Evolutionary conservation across 352 stramenopile genomes (phyloP).

Genomic region (Pythium monospermum): DNA sequence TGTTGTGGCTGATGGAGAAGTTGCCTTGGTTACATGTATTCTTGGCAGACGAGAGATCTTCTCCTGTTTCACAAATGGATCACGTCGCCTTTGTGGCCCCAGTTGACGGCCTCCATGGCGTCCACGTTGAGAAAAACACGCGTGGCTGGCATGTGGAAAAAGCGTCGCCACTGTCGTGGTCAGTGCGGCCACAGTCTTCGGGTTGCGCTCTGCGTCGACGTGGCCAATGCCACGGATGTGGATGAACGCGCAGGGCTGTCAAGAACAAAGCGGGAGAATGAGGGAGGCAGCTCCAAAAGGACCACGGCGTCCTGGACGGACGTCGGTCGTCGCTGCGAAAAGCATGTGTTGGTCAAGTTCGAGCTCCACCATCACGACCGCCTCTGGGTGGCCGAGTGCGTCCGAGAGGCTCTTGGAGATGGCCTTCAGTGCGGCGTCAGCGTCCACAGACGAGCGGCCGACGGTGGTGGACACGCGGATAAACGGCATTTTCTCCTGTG

Average conservation of each 20-base stretch:
- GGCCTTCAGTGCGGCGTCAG: slow-evolving; percentile 13
- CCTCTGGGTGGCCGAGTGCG: slow-evolving; percentile 23
- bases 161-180: slow-evolving; percentile 23
- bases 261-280: not conserved
- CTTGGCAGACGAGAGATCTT: not conserved
- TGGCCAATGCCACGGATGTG: slow-evolving; percentile 33
- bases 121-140: slow-evolving; percentile 33
- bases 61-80: no score
- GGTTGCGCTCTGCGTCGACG: slow-evolving; percentile 28
- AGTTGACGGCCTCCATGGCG: slow-evolving; percentile 29
- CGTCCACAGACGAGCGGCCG: slow-evolving; percentile 24
- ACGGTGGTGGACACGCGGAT: slow-evolving; percentile 32
- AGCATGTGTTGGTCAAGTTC: slow-evolving; percentile 31
- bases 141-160: slow-evolving; percentile 18
- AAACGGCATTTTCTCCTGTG: slow-evolving; percentile 36
- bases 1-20: no score
- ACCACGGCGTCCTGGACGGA: not conserved
- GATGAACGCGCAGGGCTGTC: slow-evolving; percentile 36
- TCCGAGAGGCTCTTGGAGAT: slow-evolving; percentile 29
- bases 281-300: not conserved
- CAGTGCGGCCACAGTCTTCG: slow-evolving; percentile 24
- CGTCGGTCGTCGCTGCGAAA: slow-evolving; percentile 25
- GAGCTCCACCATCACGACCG: slow-evolving; percentile 33
- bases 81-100: slow-evolving; percentile 24
- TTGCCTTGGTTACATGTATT: no score